Base-by-base conservation (phyloP, 768 basidiomycete genomes). In the Phylloporus sp. region DNA sequence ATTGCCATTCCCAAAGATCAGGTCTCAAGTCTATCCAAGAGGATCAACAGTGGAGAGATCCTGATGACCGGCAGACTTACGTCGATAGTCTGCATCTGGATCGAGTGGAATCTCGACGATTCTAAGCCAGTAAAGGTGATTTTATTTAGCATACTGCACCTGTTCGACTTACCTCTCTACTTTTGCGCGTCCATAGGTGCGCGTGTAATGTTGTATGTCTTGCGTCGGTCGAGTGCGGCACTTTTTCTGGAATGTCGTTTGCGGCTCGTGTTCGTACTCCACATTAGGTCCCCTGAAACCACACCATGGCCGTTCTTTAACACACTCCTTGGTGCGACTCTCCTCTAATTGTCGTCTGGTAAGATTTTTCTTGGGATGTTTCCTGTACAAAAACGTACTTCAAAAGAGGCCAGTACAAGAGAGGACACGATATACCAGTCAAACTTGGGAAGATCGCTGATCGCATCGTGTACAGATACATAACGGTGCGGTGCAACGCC, bases 391-490 rank as follows among this genome's bases (percentile, higher is more conserved):
- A 15, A 24, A 34, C 24, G 2, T 4, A 5, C 5, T 27, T 53
- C 29, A 50, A 38, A 28, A 16, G 34, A 29, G 9, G 11, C 10
- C 16, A 12, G 9, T 6, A 40, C 2, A 18, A 4, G 16, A 6
- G 18, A 34, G 28, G 27, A 43, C 13, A n/a, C 7, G 47, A 3
- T 72, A 9, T 61, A 88, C 90, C 88, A 91, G 50, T 92, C 85
- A 63, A 85, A 92, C 4, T 66, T 75, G 3, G 80, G 82, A 9
- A 92, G 71, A 62, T 92, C 90, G 3, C 76, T 71, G 44, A 91
- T 88, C 2, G 89, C 87, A 61, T 90, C 88, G 20, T 79, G 76
- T 36, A 90, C 77, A 0, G 80, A 79, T 20, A 90, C 80, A 56
- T 72, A 72, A 8, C 70, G 72, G 62, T 84, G 80, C 0, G 79